Base-by-base conservation (phyloP, 768 basidiomycete species). In the Xanthoconium purpureum region DNA sequence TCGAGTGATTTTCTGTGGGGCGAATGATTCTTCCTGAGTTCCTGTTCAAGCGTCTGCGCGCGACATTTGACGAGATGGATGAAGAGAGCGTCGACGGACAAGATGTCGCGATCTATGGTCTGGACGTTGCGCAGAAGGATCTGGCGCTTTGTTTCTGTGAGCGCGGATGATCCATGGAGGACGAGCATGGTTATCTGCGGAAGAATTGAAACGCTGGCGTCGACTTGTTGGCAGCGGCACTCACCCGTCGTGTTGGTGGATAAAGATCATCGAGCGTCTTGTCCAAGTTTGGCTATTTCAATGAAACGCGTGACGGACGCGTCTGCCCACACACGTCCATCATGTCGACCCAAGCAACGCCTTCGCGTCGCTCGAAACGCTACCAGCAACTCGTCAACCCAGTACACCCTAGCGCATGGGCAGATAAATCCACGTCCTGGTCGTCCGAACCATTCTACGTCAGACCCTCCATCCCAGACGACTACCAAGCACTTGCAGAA, bases 61-160 rank as follows among this genome's bases (percentile, higher is more conserved):
- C 74, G 71, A 56, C 84, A 82, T 61, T 90, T 84, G 63, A 98
- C 82, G 14, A 96, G 81, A 72, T 99, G 97, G 6, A 96, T 71
- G 78, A 87, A 92, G 53, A 95, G 76, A 12, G 90, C 87, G 62
- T 97, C 93, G 47, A 98, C 73, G 5, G 89, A 83, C 9, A 73
- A 64, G 64, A 98, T 70, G 47, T 78, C 73, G 0, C 85, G 73
- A 46, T 78, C 73, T 53, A 65, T 66, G 43, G 74, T 66, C 65
- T 86, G 85, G 56, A 94, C 81, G 20, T 77, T 70, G 37, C 74
- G 73, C 47, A 94, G 76, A 15, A 96, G 80, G 28, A 77, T 77
- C 52, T 84, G 79, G 47, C 88, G 84, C 67, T 89, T 92, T 10
- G 87, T 80, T 29, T 72, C 70, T 1, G 94, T 89, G 55, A 94